These are phyloP conservation scores for Xerophyta viscosa DNA, from an alignment of 106 monocot genomes.

Conservation along the genomic window DNA sequence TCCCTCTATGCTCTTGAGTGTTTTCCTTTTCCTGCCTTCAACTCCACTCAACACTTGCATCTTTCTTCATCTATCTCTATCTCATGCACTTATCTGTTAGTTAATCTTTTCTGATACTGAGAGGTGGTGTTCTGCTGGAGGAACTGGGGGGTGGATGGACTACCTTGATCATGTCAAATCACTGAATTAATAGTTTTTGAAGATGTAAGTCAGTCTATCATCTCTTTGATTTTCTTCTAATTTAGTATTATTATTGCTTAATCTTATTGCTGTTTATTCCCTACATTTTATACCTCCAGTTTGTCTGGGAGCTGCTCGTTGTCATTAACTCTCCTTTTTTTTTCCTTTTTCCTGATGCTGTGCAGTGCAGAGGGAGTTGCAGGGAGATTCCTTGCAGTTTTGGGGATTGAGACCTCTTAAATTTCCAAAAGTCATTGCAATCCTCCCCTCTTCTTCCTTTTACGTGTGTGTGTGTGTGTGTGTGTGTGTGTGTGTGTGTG, in stretches of 20 bases:
- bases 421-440: constrained; percentile 14
- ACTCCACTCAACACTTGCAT: constrained; percentile 69
- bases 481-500: too few relatives aligned
- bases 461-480: too few relatives aligned
- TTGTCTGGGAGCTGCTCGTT: constrained; percentile 24
- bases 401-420: constrained; percentile 19
- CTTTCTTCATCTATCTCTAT: constrained; percentile 8
- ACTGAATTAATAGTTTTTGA: constrained; percentile 26
- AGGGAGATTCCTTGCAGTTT: constrained; percentile 58
- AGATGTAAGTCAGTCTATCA: constrained; percentile 24
- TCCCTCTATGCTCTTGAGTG: too few relatives aligned
- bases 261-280: background rate
- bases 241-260: constrained; percentile 9
- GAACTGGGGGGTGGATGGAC: too few relatives aligned
- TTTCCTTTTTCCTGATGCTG: constrained; percentile 35
- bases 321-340: constrained; percentile 20
- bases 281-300: background rate
- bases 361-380: constrained; percentile 23
- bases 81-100: background rate
- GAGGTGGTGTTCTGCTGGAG: background rate
- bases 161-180: constrained; percentile 68
- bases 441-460: constrained; percentile 1
- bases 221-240: too few relatives aligned
- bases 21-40: constrained; percentile 53
- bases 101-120: constrained; percentile 1